Base-by-base conservation (phyloP, 1,139 yeast species). In the Geotrichum histeridarum region DNA sequence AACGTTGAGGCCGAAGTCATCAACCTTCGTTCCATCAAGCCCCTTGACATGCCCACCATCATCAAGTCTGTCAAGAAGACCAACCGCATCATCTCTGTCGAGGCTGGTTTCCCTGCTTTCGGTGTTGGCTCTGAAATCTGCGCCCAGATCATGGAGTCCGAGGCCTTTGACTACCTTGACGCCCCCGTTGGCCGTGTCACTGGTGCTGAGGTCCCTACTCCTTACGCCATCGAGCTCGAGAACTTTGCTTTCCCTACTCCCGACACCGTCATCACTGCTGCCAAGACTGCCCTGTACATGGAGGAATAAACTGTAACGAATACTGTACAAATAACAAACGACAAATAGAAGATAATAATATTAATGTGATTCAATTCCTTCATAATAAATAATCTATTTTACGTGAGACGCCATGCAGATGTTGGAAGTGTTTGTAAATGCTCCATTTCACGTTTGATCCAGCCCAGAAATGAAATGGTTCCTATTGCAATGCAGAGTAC, bases 191-290 rank as follows among this genome's bases (percentile, higher is more conserved):
- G 86, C 77, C 89, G 99, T 80, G 94, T 91, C 68, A 94, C 99
- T 58, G 99, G 99, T 73, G 95, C 98, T 70, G 99, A 94, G 77
- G 97, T 91, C 39, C 99, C 99, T 72, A 94, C 99, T 65, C 99
- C 99, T 62, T 94, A 94, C 72, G 96, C 97, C 65, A 82, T 84
- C 74, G 94, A 86, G 76, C 82, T 94, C 71, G 99, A 94, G 81
- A 95, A 87, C 77, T 88, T 93, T 72, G 97, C 99, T 56, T 93
- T 94, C 96, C 99, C 99, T 72, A 96, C 91, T 72, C 81, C 87
- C 58, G 95, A 89, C 69, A 82, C 90, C 63, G 86, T 94, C 66
- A 80, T 87, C 71, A 86, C 93, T 79, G 97, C 96, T 64, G 83
- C 84, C 64, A 91, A 86, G 80, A 86, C 86, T 75, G 96, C 87